phyloP scores from a whole-genome alignment of 305 asterid species.

The Euphrasia arctica region DNA sequence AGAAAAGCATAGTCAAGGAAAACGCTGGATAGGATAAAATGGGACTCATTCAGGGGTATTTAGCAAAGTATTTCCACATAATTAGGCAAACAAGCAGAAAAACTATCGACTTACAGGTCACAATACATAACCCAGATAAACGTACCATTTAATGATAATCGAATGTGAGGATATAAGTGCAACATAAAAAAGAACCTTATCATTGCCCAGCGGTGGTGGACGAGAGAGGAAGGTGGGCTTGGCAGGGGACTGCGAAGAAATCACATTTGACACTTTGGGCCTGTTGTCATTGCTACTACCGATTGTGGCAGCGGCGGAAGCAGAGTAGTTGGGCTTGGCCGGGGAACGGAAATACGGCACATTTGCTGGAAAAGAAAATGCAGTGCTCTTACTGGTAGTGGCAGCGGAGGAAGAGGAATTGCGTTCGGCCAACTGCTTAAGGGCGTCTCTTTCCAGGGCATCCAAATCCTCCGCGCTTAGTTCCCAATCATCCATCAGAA shows the following conservation, averaged over 20 bases:
- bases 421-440: constrained; percentile 60
- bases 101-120: not conserved
- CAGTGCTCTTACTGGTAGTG: constrained; percentile 34
- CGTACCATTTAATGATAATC: not conserved
- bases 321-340: constrained; percentile 49
- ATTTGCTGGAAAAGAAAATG: constrained; percentile 25
- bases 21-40: constrained; percentile 3
- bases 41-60: not conserved
- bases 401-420: constrained; percentile 47
- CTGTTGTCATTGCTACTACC: constrained; percentile 25
- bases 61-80: not conserved
- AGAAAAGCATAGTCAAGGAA: constrained; percentile 7
- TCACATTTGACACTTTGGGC: constrained; percentile 25
- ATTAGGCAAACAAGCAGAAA: not conserved
- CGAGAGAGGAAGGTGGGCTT: constrained; percentile 32
- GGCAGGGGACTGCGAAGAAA: constrained; percentile 37
- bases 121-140: not conserved
- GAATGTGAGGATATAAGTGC: not conserved
- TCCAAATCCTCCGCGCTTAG: constrained; percentile 74
- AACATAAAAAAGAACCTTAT: constrained; percentile 27
- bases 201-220: constrained; percentile 29
- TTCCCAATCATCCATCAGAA: constrained; percentile 71
- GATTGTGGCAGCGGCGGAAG: constrained; percentile 43
- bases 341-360: constrained; percentile 38
- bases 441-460: constrained; percentile 68